These are phyloP conservation scores for Ichthyophthirius multifiliis DNA, from an alignment of 169 alveolate species.

Conservation along the genomic window DNA sequence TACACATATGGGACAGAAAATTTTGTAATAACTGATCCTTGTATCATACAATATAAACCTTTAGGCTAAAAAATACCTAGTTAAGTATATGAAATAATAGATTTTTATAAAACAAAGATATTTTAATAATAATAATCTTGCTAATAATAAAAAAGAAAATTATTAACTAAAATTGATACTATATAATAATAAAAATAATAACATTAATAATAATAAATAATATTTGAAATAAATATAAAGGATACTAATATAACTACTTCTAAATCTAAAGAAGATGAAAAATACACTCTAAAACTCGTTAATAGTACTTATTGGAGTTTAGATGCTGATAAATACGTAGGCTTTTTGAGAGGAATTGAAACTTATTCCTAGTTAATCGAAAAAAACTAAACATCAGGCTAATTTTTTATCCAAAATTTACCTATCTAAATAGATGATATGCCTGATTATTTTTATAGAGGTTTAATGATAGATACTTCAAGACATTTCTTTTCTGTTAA, in stretches of 20 bases:
- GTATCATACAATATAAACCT: not conserved
- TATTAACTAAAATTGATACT: not conserved
- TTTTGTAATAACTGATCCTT: not conserved
- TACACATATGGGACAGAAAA: not conserved
- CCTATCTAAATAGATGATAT: conserved; percentile 23
- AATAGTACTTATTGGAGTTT: not conserved
- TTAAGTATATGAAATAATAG: not conserved
- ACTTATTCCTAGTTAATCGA: not conserved
- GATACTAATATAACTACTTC: not conserved
- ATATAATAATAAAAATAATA: not conserved
- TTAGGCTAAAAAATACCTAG: not conserved
- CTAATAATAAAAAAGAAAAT: not conserved
- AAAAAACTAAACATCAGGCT: not conserved
- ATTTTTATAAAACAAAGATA: not conserved
- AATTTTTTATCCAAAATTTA: not conserved
- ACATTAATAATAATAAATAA: not conserved
- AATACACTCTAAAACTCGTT: not conserved
- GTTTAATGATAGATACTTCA: conserved; percentile 38
- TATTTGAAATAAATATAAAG: not conserved
- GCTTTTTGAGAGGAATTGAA: not conserved
- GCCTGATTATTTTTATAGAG: conserved; percentile 22
- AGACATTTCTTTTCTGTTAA: conserved; percentile 18
- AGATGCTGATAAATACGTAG: not conserved
- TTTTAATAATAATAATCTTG: not conserved
- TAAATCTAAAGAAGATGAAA: not conserved